Conservation (phyloP, 805 yeast genomes). For the Schwanniomyces sp. region DNA sequence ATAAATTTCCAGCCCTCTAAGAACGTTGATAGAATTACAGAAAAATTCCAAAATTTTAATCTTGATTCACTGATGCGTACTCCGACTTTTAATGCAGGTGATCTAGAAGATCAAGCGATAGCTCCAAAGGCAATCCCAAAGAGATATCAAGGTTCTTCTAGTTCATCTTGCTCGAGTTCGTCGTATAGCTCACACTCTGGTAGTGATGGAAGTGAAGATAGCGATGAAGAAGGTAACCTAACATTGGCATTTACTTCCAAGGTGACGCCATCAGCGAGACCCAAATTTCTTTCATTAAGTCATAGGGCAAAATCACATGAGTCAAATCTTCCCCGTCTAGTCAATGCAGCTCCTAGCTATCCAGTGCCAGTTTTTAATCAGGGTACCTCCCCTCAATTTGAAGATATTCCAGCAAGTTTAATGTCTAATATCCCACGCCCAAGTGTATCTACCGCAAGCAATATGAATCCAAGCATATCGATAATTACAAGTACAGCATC, state of each 20-base stretch:
- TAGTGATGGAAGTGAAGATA: slow-evolving; percentile 17
- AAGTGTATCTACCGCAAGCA: slow-evolving; percentile 16
- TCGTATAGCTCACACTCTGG: slow-evolving; percentile 11
- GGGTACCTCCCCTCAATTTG: slow-evolving; percentile 31
- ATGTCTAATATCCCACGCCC: slow-evolving; percentile 29
- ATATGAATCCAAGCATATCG: slow-evolving; percentile 13
- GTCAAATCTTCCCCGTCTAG: slow-evolving; percentile 35
- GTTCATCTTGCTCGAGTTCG: slow-evolving; percentile 8
- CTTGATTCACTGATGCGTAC: slow-evolving; percentile 37
- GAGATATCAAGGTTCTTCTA: slow-evolving; percentile 8
- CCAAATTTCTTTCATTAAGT: slow-evolving; percentile 30
- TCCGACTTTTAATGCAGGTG: slow-evolving; percentile 3
- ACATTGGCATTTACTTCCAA: slow-evolving; percentile 46
- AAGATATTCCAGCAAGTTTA: slow-evolving; percentile 42
- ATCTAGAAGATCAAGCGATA: slow-evolving; percentile 12
- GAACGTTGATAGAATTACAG: slow-evolving; percentile 19
- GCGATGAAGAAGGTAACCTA: slow-evolving; percentile 43
- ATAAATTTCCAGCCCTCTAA: slow-evolving; percentile 2
- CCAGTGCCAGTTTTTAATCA: slow-evolving; percentile 33
- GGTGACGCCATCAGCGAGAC: slow-evolving; percentile 31
- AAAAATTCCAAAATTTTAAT: slow-evolving; percentile 36
- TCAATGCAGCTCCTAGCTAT: slow-evolving; percentile 14
- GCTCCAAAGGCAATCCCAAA: slow-evolving; percentile 17
- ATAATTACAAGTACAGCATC: slow-evolving; percentile 13
- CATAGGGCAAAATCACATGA: slow-evolving; percentile 43